Conservation (phyloP, 2,329 filamentous ascomycete genomes). For the Celoporthe dispersa region DNA sequence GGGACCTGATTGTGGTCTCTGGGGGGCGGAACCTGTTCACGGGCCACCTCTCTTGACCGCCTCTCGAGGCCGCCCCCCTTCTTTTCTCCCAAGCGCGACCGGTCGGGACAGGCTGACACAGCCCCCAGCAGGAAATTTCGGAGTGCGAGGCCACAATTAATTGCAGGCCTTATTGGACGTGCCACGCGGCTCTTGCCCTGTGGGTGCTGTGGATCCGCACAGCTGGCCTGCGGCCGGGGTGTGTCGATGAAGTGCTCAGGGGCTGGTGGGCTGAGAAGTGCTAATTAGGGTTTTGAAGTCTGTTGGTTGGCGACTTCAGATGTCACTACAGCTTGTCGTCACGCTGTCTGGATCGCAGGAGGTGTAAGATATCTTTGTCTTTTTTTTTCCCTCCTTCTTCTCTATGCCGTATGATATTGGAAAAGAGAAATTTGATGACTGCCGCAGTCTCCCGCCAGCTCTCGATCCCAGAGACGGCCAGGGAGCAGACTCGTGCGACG, state of each 20-base stretch:
- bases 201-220: conserved; percentile 12
- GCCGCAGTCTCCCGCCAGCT: not conserved
- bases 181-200: conserved; percentile 17
- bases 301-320: not conserved
- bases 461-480: not conserved
- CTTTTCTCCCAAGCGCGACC: not conserved
- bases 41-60: conserved; percentile 29
- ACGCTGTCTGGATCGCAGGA: not conserved
- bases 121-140: not conserved
- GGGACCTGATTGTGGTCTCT: conserved; percentile 26
- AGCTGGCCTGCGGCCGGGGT: not conserved
- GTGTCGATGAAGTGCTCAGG: not conserved
- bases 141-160: conserved; percentile 11
- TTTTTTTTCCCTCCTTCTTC: not conserved
- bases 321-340: not conserved
- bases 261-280: not conserved
- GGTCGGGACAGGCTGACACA: conserved; percentile 1
- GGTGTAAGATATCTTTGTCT: not conserved
- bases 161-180: conserved; percentile 13
- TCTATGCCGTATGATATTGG: not conserved
- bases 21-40: conserved; percentile 22
- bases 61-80: conserved; percentile 12
- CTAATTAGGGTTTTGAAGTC: not conserved
- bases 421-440: not conserved
- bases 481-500: not conserved